Conservation (phyloP, 2,329 filamentous ascomycete species). For the Periconia sp. region DNA sequence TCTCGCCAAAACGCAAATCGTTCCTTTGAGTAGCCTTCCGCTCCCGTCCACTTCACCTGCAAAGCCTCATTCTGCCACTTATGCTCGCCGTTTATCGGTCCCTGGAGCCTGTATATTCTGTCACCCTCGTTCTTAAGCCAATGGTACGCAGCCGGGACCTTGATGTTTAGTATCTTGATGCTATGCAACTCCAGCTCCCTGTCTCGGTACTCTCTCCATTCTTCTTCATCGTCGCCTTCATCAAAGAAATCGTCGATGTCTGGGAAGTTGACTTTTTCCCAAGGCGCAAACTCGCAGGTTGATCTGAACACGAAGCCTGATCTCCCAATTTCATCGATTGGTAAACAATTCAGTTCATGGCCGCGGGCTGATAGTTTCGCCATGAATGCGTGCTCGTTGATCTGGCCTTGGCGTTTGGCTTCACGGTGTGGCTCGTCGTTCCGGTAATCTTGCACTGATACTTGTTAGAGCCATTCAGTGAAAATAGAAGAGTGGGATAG, state of each 20-base stretch:
- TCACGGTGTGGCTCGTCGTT: neutral
- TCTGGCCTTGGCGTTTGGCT: neutral
- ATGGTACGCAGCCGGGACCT: neutral
- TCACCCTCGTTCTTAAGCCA: neutral
- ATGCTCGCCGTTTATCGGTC: neutral
- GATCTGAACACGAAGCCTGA: neutral
- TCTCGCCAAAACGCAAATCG: neutral
- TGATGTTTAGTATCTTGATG: neutral
- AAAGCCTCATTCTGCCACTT: neutral
- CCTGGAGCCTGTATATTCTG: neutral
- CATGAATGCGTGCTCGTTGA: neutral
- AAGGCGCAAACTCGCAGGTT: neutral
- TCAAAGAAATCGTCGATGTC: neutral
- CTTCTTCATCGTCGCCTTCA: neutral
- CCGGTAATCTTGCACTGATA: neutral
- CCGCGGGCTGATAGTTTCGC: neutral
- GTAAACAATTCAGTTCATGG: neutral
- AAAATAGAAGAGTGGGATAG: neutral
- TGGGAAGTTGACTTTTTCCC: neutral
- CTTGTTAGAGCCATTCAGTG: neutral
- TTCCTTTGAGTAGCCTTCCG: neutral
- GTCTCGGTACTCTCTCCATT: neutral
- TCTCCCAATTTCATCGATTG: neutral
- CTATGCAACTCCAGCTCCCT: neutral
- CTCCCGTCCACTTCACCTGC: neutral